Percentiles rank a stretch among this genome's conserved stretches.
These are phyloP conservation scores for Luvunga scandens DNA, from an alignment of 345 rosid species.

Conservation along the genomic window DNA sequence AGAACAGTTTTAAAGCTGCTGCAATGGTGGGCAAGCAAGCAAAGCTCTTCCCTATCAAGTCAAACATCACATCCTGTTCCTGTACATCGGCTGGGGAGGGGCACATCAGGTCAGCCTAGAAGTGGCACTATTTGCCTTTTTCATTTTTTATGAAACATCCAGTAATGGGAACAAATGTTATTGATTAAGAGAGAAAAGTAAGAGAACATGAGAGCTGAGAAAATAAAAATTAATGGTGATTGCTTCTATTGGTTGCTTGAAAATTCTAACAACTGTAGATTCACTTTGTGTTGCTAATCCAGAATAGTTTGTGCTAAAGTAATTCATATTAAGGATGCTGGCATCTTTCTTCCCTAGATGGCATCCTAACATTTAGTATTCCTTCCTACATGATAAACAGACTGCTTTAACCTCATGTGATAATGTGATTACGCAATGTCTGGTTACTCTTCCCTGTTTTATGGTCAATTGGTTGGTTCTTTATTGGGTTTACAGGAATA, in stretches of 20 bases:
- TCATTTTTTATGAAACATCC: background rate
- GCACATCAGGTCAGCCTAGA: slow-evolving; percentile 67
- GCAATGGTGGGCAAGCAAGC: slow-evolving; percentile 52
- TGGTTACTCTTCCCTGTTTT: background rate
- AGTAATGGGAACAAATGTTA: background rate
- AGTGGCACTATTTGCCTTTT: background rate
- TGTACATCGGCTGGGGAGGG: slow-evolving; percentile 90
- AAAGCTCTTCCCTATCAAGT: slow-evolving; percentile 23
- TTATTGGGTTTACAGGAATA: slow-evolving; percentile 49
- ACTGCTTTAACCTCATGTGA: background rate
- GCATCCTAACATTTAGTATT: background rate
- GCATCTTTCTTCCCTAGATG: background rate
- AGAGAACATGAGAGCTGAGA: slow-evolving; percentile 5
- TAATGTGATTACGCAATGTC: background rate
- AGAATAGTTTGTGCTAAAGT: background rate
- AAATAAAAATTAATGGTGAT: background rate
- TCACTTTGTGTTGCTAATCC: background rate
- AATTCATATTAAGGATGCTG: background rate
- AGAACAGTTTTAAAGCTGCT: slow-evolving; percentile 78
- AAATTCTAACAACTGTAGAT: background rate
- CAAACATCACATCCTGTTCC: slow-evolving; percentile 66
- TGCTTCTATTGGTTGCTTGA: background rate
- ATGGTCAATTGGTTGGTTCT: slow-evolving; percentile 6
- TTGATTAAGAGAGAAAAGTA: background rate
- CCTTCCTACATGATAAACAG: background rate